A percentile compares a stretch with the other conserved stretches of the same genome.
Evolutionary conservation across 345 rosid species (phyloP).

Genomic region (Melaleuca alternifolia): DNA sequence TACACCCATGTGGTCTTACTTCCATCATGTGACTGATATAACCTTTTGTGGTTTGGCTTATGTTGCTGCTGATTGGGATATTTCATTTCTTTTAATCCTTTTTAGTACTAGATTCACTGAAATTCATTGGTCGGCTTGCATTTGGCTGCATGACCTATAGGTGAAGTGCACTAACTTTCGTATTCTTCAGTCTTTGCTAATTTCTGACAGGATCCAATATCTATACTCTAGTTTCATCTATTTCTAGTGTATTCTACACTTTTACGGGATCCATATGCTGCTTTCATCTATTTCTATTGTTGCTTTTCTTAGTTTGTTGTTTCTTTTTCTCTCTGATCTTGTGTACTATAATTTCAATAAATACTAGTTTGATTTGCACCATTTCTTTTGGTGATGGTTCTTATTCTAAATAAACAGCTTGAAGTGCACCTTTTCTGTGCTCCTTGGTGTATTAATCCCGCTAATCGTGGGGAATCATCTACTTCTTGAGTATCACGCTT

Average conservation of each 20-base stretch:
- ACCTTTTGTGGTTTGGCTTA: background rate
- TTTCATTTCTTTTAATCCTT: background rate
- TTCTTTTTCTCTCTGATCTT: background rate
- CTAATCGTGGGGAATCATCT: background rate
- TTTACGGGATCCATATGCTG: background rate
- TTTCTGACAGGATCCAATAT: background rate
- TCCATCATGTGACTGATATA: background rate
- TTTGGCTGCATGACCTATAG: background rate
- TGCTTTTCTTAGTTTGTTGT: background rate
- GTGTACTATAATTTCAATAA: background rate
- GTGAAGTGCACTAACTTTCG: background rate
- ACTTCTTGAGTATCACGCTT: background rate
- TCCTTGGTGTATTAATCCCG: background rate
- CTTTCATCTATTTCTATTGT: background rate
- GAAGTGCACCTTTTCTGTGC: background rate
- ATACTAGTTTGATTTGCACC: background rate
- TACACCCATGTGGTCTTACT: background rate
- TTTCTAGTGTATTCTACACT: background rate
- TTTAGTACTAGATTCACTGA: background rate
- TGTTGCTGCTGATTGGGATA: background rate
- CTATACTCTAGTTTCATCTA: background rate
- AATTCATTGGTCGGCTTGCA: background rate
- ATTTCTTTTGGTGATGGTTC: background rate
- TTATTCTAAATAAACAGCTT: background rate
- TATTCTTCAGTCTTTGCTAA: background rate